Conservation (phyloP, 164 flowering plant genomes). For the Nymphaea thermarum region DNA sequence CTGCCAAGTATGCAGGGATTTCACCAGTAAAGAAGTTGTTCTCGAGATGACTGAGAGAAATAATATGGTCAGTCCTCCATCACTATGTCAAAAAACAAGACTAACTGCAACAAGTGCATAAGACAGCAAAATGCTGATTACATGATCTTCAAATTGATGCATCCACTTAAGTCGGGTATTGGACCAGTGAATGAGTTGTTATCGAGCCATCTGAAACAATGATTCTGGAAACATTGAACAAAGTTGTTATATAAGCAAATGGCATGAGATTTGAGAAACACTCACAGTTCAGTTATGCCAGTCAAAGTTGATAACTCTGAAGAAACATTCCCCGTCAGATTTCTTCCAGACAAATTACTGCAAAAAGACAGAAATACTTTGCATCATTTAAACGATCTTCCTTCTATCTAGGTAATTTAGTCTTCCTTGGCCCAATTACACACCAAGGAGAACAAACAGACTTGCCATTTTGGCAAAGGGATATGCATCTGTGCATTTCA, state of each 20-base stretch:
- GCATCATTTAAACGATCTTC: too few relatives aligned
- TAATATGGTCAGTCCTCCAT: neutral
- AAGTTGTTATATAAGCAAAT: neutral
- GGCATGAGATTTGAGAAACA: neutral
- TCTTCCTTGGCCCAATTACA: too few relatives aligned
- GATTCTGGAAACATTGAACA: neutral
- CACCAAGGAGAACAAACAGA: too few relatives aligned
- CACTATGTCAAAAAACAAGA: neutral
- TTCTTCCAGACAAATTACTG: slow-evolving; percentile 63
- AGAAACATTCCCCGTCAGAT: slow-evolving; percentile 82
- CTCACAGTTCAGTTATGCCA: slow-evolving; percentile 80
- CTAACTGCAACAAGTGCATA: neutral
- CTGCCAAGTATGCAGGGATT: slow-evolving; percentile 60
- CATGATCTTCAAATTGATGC: slow-evolving; percentile 57
- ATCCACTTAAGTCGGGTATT: slow-evolving; percentile 83
- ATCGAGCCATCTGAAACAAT: slow-evolving; percentile 74
- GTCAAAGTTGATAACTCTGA: slow-evolving; percentile 49
- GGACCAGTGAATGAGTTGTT: slow-evolving; percentile 72
- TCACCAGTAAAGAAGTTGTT: slow-evolving; percentile 74
- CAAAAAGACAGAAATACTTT: slow-evolving; percentile 3
- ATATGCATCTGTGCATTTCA: too few relatives aligned
- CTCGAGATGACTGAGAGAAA: slow-evolving; percentile 71
- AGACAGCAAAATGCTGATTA: slow-evolving; percentile 11
- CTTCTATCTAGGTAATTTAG: too few relatives aligned
- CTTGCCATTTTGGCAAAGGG: too few relatives aligned